A percentile compares a stretch with the other conserved stretches of the same genome.
Conservation (phyloP, 192 early-diverging fungal genomes). For the Chytriomyces hyalinus region DNA sequence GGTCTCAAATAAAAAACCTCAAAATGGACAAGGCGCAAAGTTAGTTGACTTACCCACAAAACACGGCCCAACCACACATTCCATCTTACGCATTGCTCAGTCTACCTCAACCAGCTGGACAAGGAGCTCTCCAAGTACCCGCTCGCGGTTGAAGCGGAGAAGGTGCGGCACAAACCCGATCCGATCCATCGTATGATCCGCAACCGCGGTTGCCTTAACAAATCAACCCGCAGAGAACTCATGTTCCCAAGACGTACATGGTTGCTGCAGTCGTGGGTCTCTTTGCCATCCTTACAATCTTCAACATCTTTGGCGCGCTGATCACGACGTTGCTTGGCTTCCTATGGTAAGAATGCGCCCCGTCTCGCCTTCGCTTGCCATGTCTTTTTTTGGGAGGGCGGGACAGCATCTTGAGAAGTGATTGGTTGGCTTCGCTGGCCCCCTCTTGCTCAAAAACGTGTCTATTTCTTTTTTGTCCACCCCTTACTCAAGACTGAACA, state of each 20-base stretch:
- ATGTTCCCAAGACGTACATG: conserved; percentile 91
- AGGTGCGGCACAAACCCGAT: conserved; percentile 16
- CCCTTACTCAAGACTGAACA: no score
- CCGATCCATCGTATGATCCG: background rate
- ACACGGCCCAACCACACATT: background rate
- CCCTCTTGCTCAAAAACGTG: no score
- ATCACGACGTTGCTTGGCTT: conserved; percentile 87
- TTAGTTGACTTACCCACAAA: no score
- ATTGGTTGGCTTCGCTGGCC: no score
- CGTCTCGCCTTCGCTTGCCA: no score
- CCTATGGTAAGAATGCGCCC: conserved; percentile 59
- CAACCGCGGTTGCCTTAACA: background rate
- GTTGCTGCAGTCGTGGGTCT: conserved; percentile 68
- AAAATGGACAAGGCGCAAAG: no score
- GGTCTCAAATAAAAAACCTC: no score
- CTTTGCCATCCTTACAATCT: conserved; percentile 79
- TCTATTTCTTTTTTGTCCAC: no score
- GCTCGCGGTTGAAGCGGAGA: conserved; percentile 71
- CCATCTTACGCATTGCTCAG: background rate
- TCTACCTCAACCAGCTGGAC: conserved; percentile 63
- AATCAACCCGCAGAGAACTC: conserved; percentile 50
- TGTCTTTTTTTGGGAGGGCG: no score
- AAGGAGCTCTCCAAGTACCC: conserved; percentile 74
- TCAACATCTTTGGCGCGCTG: conserved; percentile 79
- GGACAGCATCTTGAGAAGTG: no score